Percentiles rank a stretch among this genome's conserved stretches.
These are phyloP conservation scores for Flaveria robusta DNA, from an alignment of 129 eudicot species.

Conservation along the genomic window DNA sequence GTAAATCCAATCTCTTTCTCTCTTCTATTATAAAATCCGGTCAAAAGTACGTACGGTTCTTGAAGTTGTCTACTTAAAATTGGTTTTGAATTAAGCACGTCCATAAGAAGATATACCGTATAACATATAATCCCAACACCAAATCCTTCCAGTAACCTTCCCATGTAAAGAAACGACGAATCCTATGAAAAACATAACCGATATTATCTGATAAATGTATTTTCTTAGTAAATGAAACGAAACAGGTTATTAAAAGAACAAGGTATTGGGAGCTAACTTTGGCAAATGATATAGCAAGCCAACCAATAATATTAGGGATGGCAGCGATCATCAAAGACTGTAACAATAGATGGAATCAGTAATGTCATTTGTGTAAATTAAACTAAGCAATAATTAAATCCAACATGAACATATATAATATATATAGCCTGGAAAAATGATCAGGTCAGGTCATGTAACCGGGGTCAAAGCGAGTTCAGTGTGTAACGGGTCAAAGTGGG, in stretches of 20 bases:
- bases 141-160: conserved; percentile 89
- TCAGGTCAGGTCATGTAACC: neutral
- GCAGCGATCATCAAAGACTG: conserved; percentile 98
- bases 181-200: conserved; percentile 45
- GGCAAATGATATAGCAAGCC: conserved; percentile 93
- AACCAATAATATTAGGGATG: conserved; percentile 92
- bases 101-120: conserved; percentile 42
- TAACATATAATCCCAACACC: conserved; percentile 94
- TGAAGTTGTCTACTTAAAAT: neutral
- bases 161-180: conserved; percentile 85
- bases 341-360: conserved; percentile 29
- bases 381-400: conserved; percentile 4
- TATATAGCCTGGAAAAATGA: neutral
- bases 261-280: conserved; percentile 50
- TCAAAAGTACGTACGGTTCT: neutral
- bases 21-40: neutral
- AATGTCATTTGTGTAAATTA: neutral
- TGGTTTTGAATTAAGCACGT: neutral
- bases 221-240: neutral
- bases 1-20: neutral
- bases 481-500: neutral
- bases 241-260: conserved; percentile 5
- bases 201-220: neutral
- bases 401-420: conserved; percentile 11
- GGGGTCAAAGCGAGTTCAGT: neutral